Percentiles rank a stretch among this genome's conserved stretches.
Conservation (phyloP, 192 early-diverging fungal species). For the Haplosporangium gracile region DNA sequence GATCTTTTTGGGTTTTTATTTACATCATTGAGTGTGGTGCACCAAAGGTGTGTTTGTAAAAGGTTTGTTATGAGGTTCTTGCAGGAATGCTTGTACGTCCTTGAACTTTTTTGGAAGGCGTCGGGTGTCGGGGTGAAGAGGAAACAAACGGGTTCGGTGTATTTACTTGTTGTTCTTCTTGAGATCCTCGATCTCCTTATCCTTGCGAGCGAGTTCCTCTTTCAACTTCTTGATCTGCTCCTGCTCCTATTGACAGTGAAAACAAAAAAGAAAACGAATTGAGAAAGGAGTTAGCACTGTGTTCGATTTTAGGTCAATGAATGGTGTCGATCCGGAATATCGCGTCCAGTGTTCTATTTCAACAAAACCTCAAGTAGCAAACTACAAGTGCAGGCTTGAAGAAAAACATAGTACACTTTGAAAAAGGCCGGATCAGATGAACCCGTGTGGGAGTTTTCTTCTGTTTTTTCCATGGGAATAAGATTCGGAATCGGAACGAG, state of each 20-base stretch:
- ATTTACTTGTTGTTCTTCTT: constrained; percentile 50
- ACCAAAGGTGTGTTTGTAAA: background rate
- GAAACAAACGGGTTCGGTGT: background rate
- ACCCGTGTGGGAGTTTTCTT: background rate
- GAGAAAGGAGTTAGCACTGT: background rate
- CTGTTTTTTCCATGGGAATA: background rate
- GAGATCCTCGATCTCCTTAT: constrained; percentile 50
- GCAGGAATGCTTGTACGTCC: background rate
- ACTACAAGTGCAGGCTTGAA: background rate
- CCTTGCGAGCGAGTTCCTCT: constrained; percentile 42
- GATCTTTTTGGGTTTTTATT: constrained; percentile 7
- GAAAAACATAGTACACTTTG: background rate
- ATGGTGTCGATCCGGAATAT: background rate
- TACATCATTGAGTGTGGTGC: background rate
- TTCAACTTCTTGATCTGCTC: constrained; percentile 51
- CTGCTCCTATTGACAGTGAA: constrained; percentile 25
- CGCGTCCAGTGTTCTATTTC: background rate
- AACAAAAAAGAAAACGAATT: background rate
- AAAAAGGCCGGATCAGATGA: background rate
- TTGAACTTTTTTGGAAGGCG: background rate
- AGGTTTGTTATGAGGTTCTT: background rate
- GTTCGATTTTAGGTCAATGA: background rate
- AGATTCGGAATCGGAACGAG: background rate
- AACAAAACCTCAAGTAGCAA: background rate
- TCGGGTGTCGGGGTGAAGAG: background rate